Evolutionary conservation across 2,329 filamentous ascomycete genomes (phyloP).

Genomic region (Bipolaris sorokiniana): DNA sequence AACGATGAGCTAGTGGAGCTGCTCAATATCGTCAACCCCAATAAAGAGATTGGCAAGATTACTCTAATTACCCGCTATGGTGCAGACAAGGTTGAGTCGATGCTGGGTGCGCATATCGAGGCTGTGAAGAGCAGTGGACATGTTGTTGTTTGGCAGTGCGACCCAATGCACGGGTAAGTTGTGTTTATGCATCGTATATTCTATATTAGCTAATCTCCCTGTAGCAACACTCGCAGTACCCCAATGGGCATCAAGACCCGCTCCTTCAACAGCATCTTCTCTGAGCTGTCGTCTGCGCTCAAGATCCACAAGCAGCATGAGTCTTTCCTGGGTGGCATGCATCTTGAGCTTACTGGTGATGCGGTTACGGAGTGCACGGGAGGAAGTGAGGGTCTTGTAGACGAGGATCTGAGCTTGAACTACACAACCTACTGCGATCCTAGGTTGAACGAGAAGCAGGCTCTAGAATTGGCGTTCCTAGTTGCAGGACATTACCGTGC

Average conservation of each 20-base stretch:
- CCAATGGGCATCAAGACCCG: slow-evolving; percentile 86
- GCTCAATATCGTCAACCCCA: slow-evolving; percentile 84
- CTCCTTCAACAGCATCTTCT: slow-evolving; percentile 87
- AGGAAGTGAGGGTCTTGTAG: slow-evolving; percentile 82
- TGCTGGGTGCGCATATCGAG: slow-evolving; percentile 85
- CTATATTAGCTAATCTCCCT: slow-evolving; percentile 14
- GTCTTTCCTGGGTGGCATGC: slow-evolving; percentile 90
- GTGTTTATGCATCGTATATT: background rate
- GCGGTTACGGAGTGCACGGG: slow-evolving; percentile 96
- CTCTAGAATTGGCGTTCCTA: slow-evolving; percentile 90
- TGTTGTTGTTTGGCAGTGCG: slow-evolving; percentile 92
- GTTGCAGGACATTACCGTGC: slow-evolving; percentile 80
- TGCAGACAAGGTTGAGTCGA: slow-evolving; percentile 72
- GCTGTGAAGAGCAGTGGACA: slow-evolving; percentile 82
- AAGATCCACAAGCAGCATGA: slow-evolving; percentile 81
- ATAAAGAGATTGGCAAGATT: slow-evolving; percentile 84
- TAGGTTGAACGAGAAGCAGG: slow-evolving; percentile 95
- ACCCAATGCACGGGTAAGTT: slow-evolving; percentile 88
- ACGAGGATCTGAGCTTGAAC: slow-evolving; percentile 86
- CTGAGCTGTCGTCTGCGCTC: slow-evolving; percentile 82
- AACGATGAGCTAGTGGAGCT: slow-evolving; percentile 76
- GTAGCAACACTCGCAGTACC: slow-evolving; percentile 67
- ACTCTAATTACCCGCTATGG: slow-evolving; percentile 97
- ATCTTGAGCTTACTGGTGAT: slow-evolving; percentile 93
- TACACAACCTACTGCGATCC: slow-evolving; percentile 98